A percentile compares a stretch with the other conserved stretches of the same genome.
These are phyloP conservation scores for Cylindrotheca closterium DNA, from an alignment of 108 stramenopile species.

Conservation along the genomic window DNA sequence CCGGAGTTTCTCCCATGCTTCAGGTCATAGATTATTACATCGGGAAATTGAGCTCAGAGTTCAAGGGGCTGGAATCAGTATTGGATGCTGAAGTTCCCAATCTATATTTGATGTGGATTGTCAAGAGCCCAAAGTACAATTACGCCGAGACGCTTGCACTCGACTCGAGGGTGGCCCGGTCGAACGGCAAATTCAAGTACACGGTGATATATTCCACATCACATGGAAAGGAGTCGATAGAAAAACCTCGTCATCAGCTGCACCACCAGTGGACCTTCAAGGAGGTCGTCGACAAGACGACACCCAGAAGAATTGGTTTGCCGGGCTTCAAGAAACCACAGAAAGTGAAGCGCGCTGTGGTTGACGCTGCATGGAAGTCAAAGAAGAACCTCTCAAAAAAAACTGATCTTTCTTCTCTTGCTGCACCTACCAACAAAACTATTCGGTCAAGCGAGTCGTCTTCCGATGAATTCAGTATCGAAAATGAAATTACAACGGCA, in stretches of 20 bases:
- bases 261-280: background rate
- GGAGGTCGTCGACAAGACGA: background rate
- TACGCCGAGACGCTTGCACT: background rate
- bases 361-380: background rate
- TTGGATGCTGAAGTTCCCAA: background rate
- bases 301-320: background rate
- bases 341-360: background rate
- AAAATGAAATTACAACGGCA: background rate
- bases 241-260: background rate
- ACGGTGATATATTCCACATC: background rate
- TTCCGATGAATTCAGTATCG: background rate
- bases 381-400: too few species aligned
- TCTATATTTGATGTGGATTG: conserved; percentile 16
- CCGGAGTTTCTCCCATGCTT: conserved; percentile 18
- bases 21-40: conserved; percentile 23
- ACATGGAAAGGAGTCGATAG: background rate
- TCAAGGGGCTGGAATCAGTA: background rate
- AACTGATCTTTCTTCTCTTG: too few species aligned
- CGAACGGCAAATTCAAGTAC: background rate
- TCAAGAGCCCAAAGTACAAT: conserved; percentile 1
- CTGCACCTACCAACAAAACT: too few species aligned
- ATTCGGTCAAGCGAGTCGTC: too few species aligned
- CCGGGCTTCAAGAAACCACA: background rate
- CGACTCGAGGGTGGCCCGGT: background rate
- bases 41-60: background rate